Base-by-base conservation (phyloP, 805 yeast species). In the Barnettozyma sp. region DNA sequence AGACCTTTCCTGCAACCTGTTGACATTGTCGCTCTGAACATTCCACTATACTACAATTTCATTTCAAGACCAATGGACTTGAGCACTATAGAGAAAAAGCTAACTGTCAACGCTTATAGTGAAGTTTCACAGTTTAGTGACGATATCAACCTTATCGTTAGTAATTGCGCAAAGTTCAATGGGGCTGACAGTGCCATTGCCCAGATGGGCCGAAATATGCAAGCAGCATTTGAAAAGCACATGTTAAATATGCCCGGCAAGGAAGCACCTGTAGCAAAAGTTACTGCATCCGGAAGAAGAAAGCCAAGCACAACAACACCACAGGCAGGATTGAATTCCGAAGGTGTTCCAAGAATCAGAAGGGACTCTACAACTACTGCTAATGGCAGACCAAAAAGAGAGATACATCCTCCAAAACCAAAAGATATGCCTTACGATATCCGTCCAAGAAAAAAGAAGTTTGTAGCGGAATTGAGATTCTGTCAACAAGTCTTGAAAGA, bases 361-460 rank as follows among this genome's bases (percentile, higher is more conserved):
- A 71, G 90, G 39, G 94, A 86, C 42, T 76, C 82, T 22, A 68
- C 72, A 6, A 76, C 79, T 17, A 54, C 59, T 20, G 83, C 29
- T 7, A 42, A 78, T 35, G 92, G 88, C 21, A 71, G 98, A 47
- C 97, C 97, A 25, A 90, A 90, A 60, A 76, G 98, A 48, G 92
- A 86, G 48, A 86, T 92, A 32, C 97, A 88, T 57, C 98, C 98
- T 4, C 98, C 98, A 36, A 81, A 83, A 54, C 84, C 95, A 22
- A 85, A 85, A 54, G 97, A 92, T 56, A 75, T 88, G 58, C 94
- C 95, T 4, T 86, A 85, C 52, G 96, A 87, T 52, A 77, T 77
- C 36, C 71, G 88, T 54, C 98, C 98, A 30, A 75, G 94, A 46
- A 84, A 84, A 62, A 88, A 90, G 73, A 90, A 86, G 65, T 78